Evolutionary conservation across 345 rosid genomes (phyloP).

Genomic region (Dipteronia dyeriana): DNA sequence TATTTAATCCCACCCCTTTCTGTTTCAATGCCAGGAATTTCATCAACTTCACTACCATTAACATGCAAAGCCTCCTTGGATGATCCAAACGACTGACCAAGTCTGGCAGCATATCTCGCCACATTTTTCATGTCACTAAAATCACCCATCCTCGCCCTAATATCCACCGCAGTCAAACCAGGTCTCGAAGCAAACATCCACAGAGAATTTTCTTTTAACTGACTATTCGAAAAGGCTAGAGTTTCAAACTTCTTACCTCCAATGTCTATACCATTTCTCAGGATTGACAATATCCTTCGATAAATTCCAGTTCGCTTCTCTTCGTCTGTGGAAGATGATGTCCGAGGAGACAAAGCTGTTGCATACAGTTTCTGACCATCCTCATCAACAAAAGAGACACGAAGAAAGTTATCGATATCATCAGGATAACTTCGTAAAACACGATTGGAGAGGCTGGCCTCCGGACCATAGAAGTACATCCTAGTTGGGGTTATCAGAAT

Average conservation of each 20-base stretch:
- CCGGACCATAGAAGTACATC: conserved; percentile 51
- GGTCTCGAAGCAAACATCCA: conserved; percentile 52
- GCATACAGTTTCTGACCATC: conserved; percentile 39
- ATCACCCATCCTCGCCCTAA: conserved; percentile 43
- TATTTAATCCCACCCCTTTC: conserved; percentile 20
- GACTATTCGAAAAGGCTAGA: conserved; percentile 56
- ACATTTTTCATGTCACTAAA: conserved; percentile 42
- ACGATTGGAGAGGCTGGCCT: conserved; percentile 49
- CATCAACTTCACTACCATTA: conserved; percentile 29
- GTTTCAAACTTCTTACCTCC: conserved; percentile 48
- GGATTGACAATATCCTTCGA: conserved; percentile 37
- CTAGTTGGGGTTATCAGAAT: conserved; percentile 53
- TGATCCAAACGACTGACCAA: conserved; percentile 52
- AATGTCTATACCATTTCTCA: conserved; percentile 42
- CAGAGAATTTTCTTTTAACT: conserved; percentile 49
- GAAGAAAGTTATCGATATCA: conserved; percentile 43
- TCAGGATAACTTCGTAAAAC: conserved; percentile 36
- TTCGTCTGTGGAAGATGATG: conserved; percentile 22
- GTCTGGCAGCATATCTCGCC: conserved; percentile 51
- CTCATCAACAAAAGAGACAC: conserved; percentile 56
- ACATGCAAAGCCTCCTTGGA: conserved; percentile 48
- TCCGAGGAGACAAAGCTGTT: conserved; percentile 35
- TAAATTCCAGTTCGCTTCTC: conserved; percentile 37
- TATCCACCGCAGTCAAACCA: conserved; percentile 41
- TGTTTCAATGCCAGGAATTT: conserved; percentile 36